Evolutionary conservation across 75 land plant genomes (phyloP).

Genomic region (Pinus albicaulis): DNA sequence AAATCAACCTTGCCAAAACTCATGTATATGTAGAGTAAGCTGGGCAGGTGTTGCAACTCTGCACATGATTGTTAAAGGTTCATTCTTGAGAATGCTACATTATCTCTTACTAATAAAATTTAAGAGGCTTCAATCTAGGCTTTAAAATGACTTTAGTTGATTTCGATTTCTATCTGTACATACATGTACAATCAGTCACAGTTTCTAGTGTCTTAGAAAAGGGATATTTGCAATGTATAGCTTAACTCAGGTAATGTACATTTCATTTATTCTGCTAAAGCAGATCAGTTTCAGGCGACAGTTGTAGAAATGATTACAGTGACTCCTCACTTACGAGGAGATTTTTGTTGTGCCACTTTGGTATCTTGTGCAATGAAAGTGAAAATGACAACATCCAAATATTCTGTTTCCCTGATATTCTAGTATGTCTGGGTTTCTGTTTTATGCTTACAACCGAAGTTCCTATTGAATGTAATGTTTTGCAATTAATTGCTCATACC

Average conservation of each 20-base stretch:
- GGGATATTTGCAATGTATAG: slow-evolving; percentile 5
- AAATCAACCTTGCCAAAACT: neutral
- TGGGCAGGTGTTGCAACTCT: neutral
- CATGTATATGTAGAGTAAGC: neutral
- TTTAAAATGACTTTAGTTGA: neutral
- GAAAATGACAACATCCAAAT: neutral
- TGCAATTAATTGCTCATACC: neutral
- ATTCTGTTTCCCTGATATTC: neutral
- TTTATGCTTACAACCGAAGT: neutral
- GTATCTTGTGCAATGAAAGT: neutral
- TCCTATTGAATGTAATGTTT: neutral
- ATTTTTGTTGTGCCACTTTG: neutral
- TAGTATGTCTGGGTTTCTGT: neutral
- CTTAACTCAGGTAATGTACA: neutral
- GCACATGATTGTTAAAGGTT: neutral
- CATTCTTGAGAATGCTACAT: neutral
- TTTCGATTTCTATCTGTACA: neutral
- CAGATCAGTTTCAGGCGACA: neutral
- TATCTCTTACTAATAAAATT: neutral
- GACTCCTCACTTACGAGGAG: neutral
- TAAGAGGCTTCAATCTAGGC: slow-evolving; percentile 1
- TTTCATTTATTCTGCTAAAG: slow-evolving; percentile 1
- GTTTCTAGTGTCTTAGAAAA: slow-evolving; percentile 3
- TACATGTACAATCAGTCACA: neutral
- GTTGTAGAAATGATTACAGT: neutral